phyloP scores from a whole-genome alignment of 495 filamentous ascomycete genomes.

The Immersiella caudata region DNA sequence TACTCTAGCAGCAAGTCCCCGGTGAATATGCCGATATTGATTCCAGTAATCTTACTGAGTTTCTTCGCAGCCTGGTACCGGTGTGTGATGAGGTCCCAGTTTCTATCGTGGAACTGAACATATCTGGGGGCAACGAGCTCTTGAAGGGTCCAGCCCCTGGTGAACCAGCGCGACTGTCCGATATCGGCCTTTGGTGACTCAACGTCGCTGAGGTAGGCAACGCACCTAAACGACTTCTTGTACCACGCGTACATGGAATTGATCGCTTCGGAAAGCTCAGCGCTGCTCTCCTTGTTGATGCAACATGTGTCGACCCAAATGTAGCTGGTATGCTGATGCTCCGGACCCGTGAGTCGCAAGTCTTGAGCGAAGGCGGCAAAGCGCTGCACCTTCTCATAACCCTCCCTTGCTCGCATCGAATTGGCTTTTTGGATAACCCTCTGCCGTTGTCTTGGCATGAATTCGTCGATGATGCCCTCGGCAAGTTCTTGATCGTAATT shows the following conservation, averaged over 20 bases:
- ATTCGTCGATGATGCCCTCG: slow-evolving; percentile 8
- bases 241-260: slow-evolving; percentile 9
- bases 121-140: neutral
- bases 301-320: slow-evolving; percentile 5
- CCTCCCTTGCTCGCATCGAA: neutral
- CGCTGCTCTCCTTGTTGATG: slow-evolving; percentile 10
- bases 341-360: neutral
- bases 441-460: slow-evolving; percentile 1
- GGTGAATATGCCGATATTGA: neutral
- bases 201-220: neutral
- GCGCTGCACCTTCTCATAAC: neutral
- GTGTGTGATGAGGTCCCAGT: neutral
- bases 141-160: neutral
- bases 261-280: slow-evolving; percentile 8
- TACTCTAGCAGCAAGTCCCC: neutral
- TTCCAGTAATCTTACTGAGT: neutral
- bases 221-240: neutral
- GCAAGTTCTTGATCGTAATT: slow-evolving; percentile 8
- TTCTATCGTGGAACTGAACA: neutral
- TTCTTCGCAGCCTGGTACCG: neutral
- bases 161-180: neutral
- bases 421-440: slow-evolving; percentile 5
- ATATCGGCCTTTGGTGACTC: neutral
- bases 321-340: neutral
- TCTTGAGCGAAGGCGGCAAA: neutral